phyloP scores from a whole-genome alignment of 805 yeast genomes.

The Babjeviella inositovora region DNA sequence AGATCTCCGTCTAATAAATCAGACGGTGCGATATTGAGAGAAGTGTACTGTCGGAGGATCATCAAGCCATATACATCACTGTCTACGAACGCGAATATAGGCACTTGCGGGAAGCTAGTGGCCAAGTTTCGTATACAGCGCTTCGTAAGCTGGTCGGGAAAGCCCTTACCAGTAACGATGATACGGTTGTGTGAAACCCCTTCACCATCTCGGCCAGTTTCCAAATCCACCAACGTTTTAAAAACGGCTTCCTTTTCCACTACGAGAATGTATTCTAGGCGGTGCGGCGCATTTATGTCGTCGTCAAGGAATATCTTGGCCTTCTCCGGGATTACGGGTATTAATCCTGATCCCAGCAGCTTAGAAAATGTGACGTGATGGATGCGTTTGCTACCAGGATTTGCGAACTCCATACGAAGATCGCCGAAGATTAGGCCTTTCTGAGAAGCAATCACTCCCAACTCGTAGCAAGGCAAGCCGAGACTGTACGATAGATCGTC shows the following conservation, averaged over 20 bases:
- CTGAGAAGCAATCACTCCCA: slow-evolving; percentile 12
- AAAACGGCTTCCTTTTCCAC: slow-evolving; percentile 2
- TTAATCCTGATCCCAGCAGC: slow-evolving; percentile 2
- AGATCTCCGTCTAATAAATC: slow-evolving; percentile 6
- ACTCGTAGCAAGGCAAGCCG: slow-evolving; percentile 4
- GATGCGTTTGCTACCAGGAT: too few relatives aligned
- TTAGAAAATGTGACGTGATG: not conserved
- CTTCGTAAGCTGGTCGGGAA: slow-evolving; percentile 14
- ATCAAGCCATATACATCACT: slow-evolving; percentile 17
- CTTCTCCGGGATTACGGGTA: slow-evolving; percentile 3
- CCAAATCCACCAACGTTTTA: not conserved
- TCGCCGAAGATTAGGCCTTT: slow-evolving; percentile 15
- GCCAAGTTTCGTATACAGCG: slow-evolving; percentile 6
- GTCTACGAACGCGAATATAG: slow-evolving; percentile 14
- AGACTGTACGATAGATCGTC: slow-evolving; percentile 7
- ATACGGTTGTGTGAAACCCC: too few relatives aligned
- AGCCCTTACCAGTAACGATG: slow-evolving; percentile 17
- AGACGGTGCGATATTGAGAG: too few relatives aligned
- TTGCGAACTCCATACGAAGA: not conserved
- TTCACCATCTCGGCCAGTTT: too few relatives aligned
- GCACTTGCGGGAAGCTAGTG: slow-evolving; percentile 2
- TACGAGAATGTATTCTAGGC: slow-evolving; percentile 1
- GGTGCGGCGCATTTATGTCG: too few relatives aligned
- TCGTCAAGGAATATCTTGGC: not conserved
- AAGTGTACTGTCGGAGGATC: slow-evolving; percentile 12